phyloP scores from a whole-genome alignment of 2,329 filamentous ascomycete genomes.

The Pseudogymnoascus sp. region DNA sequence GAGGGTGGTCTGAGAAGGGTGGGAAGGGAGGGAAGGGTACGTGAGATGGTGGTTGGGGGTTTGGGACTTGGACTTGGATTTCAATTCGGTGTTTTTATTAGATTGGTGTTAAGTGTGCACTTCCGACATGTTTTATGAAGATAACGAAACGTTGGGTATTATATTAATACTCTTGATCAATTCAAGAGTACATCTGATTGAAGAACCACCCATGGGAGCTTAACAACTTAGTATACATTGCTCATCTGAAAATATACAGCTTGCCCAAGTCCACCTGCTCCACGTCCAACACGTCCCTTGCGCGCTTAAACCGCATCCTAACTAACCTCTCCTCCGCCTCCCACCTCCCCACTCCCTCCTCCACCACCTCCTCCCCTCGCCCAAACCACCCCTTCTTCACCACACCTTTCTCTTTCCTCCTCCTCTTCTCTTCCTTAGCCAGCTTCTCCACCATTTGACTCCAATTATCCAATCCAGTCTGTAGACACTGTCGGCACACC shows the following conservation, averaged over 20 bases:
- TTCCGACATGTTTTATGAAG: not conserved
- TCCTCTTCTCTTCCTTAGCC: conserved; percentile 29
- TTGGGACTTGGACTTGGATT: not conserved
- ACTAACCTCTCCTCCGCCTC: conserved; percentile 29
- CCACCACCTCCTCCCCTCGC: conserved; percentile 18
- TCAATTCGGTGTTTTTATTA: not conserved
- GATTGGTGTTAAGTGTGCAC: not conserved
- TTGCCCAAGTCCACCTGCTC: conserved; percentile 3
- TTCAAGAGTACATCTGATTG: not conserved
- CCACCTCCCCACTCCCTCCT: conserved; percentile 27
- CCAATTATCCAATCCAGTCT: conserved; percentile 75
- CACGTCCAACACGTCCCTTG: conserved; percentile 19
- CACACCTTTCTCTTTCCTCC: conserved; percentile 13
- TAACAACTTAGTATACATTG: not conserved
- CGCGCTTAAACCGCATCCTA: conserved; percentile 23
- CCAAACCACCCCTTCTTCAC: conserved; percentile 23
- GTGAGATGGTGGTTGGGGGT: not conserved
- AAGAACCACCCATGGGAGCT: not conserved
- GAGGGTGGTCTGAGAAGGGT: not conserved
- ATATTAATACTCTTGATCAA: not conserved
- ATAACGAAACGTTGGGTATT: not conserved
- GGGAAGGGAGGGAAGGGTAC: not conserved
- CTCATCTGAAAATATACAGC: conserved; percentile 1
- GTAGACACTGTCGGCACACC: conserved; percentile 70
- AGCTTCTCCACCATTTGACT: conserved; percentile 67